Base-by-base conservation (phyloP, 139 green algal species). In the Closterium sp. region DNA sequence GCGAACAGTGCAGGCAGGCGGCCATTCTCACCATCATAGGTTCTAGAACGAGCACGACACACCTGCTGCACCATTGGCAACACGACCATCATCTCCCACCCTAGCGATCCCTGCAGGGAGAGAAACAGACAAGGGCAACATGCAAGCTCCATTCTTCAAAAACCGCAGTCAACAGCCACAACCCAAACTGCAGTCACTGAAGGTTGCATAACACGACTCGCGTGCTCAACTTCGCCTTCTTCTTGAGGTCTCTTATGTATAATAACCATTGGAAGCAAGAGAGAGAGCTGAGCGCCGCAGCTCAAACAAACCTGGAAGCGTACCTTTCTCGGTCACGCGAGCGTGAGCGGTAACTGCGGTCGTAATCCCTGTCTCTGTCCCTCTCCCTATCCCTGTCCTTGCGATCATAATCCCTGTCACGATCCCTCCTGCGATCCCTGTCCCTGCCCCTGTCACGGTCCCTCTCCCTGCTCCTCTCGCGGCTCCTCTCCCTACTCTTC, bases 361-460 rank as follows among this genome's bases (percentile, higher is more conserved):
- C 91, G n/a, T 31, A 62, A 1, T 93, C 90, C 86, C 90, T 91
- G 11, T 93, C 91, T 29, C 87, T 93, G 87, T 92, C 91, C 89
- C 27, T 88, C 30, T 94, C 91, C 45, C 89, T 94, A 27, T 94
- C 89, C 70, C 90, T 86, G 27, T 70, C 90, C 70, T 92, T 88
- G 32, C 70, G 32, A 21, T 42, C 38, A 91, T 45, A 32, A 19
- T 91, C 31, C 27, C 88, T 31, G 27, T 93, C 91, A 2, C 91
- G 88, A 30, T 94, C 91, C 10, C 90, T 32, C 30, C 86, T 50
- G 22, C 89, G 42, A 27, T 92, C 91, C 31, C 88, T 93, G 27
- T 92, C 89, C 29, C 31, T 42, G 9, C 28, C 42, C 88, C 91
- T 93, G 24, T 94, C 91, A 28, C 91, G 91, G n/a, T 94, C 91